Conservation (phyloP, 2,329 filamentous ascomycete species). For the Cytospora chrysosperma region DNA sequence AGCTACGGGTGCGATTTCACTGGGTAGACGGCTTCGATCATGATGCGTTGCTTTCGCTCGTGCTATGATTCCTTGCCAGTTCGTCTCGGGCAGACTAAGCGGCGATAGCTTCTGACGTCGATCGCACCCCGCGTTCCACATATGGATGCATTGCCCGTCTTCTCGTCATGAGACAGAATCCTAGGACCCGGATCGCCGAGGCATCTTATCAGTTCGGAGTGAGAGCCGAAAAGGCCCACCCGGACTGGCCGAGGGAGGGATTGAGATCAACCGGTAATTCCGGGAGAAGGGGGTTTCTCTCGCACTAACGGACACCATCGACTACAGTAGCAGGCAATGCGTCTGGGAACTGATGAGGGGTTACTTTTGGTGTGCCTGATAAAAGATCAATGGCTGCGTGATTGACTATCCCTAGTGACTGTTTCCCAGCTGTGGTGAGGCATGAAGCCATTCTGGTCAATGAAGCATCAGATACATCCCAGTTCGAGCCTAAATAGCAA, state of each 20-base stretch:
- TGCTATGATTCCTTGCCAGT: background rate
- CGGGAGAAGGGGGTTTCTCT: constrained; percentile 9
- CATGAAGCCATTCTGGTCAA: background rate
- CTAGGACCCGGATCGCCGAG: constrained; percentile 2
- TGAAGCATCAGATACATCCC: background rate
- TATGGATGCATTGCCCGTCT: no score
- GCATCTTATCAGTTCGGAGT: constrained; percentile 6
- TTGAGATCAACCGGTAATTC: constrained; percentile 16
- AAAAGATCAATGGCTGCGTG: constrained; percentile 7
- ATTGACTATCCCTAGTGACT: background rate
- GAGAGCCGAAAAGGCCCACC: constrained; percentile 12
- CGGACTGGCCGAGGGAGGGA: constrained; percentile 12
- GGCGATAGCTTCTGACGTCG: background rate
- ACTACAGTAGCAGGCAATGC: constrained; percentile 7
- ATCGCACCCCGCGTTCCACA: background rate
- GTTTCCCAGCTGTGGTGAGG: background rate
- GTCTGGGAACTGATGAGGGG: background rate
- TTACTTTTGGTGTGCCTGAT: constrained; percentile 1
- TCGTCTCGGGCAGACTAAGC: background rate
- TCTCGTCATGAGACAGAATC: background rate
- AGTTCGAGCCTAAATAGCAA: constrained; percentile 7
- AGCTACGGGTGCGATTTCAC: no score
- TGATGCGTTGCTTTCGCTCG: background rate
- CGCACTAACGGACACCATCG: constrained; percentile 7
- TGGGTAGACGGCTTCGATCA: background rate